Base-by-base conservation (phyloP, 257 asterid genomes). In the Anisodus acutangulus region DNA sequence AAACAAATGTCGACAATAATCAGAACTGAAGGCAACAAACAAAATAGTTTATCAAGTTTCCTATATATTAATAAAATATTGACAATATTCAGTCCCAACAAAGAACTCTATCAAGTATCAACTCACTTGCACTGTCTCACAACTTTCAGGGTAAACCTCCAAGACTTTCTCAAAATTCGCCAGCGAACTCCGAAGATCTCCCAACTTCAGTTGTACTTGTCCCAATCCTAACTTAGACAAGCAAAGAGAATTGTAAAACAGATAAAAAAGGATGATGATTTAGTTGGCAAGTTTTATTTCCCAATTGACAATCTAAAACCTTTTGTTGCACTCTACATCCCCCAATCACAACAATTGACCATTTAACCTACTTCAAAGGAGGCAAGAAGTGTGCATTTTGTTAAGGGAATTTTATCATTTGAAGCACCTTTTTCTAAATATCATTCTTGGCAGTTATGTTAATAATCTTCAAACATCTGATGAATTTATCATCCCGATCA, bases 81-180 rank as follows among this genome's bases (percentile, higher is more conserved):
- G 64, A 78, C 64, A 53, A 78, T 53, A 78, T 60, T 22, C 82
- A 15, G 47, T 53, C 82, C 12, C 49, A 78, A 31, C 82, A 26
- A 78, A 78, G 41, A 53, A 78, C 82, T 31, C 66, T 82, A 69
- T 26, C 85, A 66, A n/a, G 66, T n/a, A 80, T 39, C 84, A 35
- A 83, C 94, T 88, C 87, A 90, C 95, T 82, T 88, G 88, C 39
- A 91, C 86, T 47, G 93, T 86, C 84, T 95, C 99, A 81, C 97
- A 93, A 76, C 92, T 97, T 88, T 97, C 99, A 57, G 98, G 97
- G 88, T 93, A 90, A 87, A 93, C 95, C 91, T 95, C 99, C 95
- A 95, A 90, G 85, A 97, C 98, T 90, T 97, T 97, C 83, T 93
- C 99, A 86, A 97, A 97, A 88, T 97, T 95, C 60, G 93, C 83